Base-by-base conservation (phyloP, 352 stramenopile genomes). In the Pythium phragmiticola region DNA sequence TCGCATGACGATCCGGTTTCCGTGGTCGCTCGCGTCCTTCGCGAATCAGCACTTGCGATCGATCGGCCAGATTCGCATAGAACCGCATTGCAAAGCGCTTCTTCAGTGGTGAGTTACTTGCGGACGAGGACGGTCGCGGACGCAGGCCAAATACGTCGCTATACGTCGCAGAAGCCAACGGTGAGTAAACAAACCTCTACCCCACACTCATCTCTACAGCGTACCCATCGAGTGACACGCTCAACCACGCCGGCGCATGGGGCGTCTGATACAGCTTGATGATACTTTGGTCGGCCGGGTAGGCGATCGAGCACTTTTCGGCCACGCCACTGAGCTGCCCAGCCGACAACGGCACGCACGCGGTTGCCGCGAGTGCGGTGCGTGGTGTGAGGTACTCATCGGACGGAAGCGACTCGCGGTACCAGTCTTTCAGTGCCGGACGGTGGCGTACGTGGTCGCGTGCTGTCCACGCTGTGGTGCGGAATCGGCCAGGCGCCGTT, bases 111-210 rank as follows among this genome's bases (percentile, higher is more conserved):
- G 41, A 33, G 6, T 53, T 58, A 0, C 57, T 30, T 21, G 12
- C n/a, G 11, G 37, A 28, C 36, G 16, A 41, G 0, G 11, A 6
- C n/a, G 7, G 30, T 7, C 28, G 12, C 23, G 80, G 72, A 0
- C 84, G 75, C 42, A 93, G 60, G 1, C 82, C 84, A 66, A 90
- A 91, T 3, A 82, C 70, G 47, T 88, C 75, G 1, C 82, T 89
- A 39, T 28, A 12, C 33, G 33, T 12, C 34, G 28, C 43, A 49
- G 17, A 37, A 53, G n/a, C 16, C 59, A 66, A 45, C 23, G 7
- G 23, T 17, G 55, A 39, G 34, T 11, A 39, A 39, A 8, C 34
- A 13, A 50, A 17, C 21, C 17, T 14, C 45, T 50, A 50, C 17
- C 45, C 11, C 45, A 17, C 4, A 50, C 21, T 7, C 17, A 17